A percentile compares a stretch with the other conserved stretches of the same genome.
These are phyloP conservation scores for Microsporum ferrugineum DNA, from an alignment of 2,329 filamentous ascomycete genomes.

Conservation along the genomic window DNA sequence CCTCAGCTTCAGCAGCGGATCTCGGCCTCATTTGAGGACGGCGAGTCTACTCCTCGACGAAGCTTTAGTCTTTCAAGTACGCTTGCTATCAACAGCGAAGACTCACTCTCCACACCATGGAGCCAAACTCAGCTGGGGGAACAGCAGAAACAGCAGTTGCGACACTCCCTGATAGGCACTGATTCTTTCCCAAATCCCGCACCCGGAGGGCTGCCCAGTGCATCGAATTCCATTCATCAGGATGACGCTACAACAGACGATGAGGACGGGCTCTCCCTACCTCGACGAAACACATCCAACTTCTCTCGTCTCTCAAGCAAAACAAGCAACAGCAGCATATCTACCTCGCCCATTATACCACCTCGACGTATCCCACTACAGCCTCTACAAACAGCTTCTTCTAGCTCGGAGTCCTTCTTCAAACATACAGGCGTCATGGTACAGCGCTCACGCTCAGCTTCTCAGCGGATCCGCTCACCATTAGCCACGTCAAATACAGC, in stretches of 20 bases:
- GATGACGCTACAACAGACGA: slow-evolving; percentile 67
- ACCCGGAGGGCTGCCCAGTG: background rate
- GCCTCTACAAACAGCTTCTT: background rate
- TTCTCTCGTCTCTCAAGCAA: slow-evolving; percentile 29
- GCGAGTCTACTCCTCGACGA: slow-evolving; percentile 11
- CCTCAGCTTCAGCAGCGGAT: background rate
- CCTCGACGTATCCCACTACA: slow-evolving; percentile 25
- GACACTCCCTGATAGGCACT: background rate
- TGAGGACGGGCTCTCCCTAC: slow-evolving; percentile 62
- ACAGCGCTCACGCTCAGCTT: slow-evolving; percentile 27
- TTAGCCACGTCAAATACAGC: slow-evolving; percentile 28
- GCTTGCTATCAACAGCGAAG: background rate
- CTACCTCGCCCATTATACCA: slow-evolving; percentile 26
- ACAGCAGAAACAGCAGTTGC: background rate
- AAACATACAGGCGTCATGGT: slow-evolving; percentile 16
- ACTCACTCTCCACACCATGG: background rate
- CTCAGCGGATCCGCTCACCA: slow-evolving; percentile 25
- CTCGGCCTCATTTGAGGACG: slow-evolving; percentile 4
- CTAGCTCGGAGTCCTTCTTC: slow-evolving; percentile 53
- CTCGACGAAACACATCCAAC: slow-evolving; percentile 23
- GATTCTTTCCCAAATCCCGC: background rate
- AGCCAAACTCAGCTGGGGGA: background rate
- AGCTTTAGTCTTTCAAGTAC: slow-evolving; percentile 11
- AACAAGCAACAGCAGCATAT: slow-evolving; percentile 19
- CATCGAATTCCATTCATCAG: background rate